These are phyloP conservation scores for Torrubiella hemipterigena DNA, from an alignment of 2,329 filamentous ascomycete species.

Conservation along the genomic window DNA sequence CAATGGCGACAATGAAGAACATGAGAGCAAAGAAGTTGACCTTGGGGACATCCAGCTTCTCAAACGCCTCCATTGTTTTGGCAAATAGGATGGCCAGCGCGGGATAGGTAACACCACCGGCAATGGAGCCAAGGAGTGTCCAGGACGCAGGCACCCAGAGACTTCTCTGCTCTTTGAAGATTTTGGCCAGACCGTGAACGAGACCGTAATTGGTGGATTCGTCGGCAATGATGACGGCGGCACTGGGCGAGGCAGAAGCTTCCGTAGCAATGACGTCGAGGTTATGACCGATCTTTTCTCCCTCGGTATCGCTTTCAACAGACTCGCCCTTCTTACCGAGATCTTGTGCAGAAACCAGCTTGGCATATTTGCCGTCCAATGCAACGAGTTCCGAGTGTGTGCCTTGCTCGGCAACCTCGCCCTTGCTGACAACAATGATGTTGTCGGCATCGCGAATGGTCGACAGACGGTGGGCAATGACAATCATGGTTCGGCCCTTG, in stretches of 20 bases:
- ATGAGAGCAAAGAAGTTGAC: slow-evolving; percentile 43
- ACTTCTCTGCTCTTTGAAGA: slow-evolving; percentile 17
- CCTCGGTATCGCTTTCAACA: slow-evolving; percentile 9
- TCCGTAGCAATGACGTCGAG: slow-evolving; percentile 9
- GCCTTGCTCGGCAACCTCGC: slow-evolving; percentile 47
- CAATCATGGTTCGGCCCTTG: slow-evolving; percentile 48
- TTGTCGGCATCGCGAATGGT: slow-evolving; percentile 51
- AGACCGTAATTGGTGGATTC: slow-evolving; percentile 12
- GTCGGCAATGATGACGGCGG: slow-evolving; percentile 4
- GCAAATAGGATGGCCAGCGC: slow-evolving; percentile 27
- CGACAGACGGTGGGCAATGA: slow-evolving; percentile 50
- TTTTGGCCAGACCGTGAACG: slow-evolving; percentile 15
- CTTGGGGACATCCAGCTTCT: slow-evolving; percentile 15
- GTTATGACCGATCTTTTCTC: slow-evolving; percentile 17
- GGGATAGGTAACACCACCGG: slow-evolving; percentile 24
- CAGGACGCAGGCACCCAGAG: slow-evolving; percentile 13
- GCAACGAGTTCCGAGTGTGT: slow-evolving; percentile 46
- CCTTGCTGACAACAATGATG: slow-evolving; percentile 52
- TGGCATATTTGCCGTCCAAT: slow-evolving; percentile 33
- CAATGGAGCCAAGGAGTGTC: slow-evolving; percentile 12
- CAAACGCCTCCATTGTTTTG: slow-evolving; percentile 25
- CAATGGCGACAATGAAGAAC: slow-evolving; percentile 41
- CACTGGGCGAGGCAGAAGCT: slow-evolving; percentile 9
- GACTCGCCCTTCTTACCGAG: slow-evolving; percentile 14
- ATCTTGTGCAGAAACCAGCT: slow-evolving; percentile 33